Percentiles rank a stretch among this genome's conserved stretches.
Conservation (phyloP, 1,284 basidiomycete genomes). For the Hypsizygus ulmarius region DNA sequence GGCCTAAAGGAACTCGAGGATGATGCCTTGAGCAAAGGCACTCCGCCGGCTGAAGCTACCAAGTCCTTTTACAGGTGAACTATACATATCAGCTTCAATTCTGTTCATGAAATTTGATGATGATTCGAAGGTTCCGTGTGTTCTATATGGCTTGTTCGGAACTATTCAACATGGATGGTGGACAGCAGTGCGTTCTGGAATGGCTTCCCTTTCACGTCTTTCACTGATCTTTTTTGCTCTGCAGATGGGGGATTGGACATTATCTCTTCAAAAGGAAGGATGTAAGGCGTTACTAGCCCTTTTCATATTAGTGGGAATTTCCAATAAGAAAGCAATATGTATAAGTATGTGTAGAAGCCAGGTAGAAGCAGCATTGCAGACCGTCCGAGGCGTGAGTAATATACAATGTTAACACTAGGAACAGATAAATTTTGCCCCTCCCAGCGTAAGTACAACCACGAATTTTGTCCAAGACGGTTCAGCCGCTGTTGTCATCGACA, state of each 20-base stretch:
- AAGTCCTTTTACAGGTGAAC: constrained; percentile 59
- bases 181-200: constrained; percentile 53
- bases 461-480: constrained; percentile 8
- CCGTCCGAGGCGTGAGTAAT: constrained; percentile 4
- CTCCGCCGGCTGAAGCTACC: constrained; percentile 38
- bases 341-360: too few relatives aligned
- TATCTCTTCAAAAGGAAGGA: constrained; percentile 36
- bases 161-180: constrained; percentile 65
- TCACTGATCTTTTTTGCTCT: not conserved
- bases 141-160: constrained; percentile 79
- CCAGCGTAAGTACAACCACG: not conserved
- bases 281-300: not conserved
- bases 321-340: too few relatives aligned
- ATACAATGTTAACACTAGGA: constrained; percentile 1
- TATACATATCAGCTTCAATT: not conserved
- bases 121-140: constrained; percentile 53
- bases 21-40: constrained; percentile 37
- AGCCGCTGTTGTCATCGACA: constrained; percentile 44
- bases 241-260: constrained; percentile 39
- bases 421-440: not conserved
- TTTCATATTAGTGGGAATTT: too few relatives aligned
- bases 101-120: not conserved
- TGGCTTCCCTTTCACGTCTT: not conserved
- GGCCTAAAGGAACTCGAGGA: constrained; percentile 53
- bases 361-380: constrained; percentile 6